A percentile compares a stretch with the other conserved stretches of the same genome.
Evolutionary conservation across 2,329 filamentous ascomycete genomes (phyloP).

Genomic region (Pseudogymnoascus sp.): DNA sequence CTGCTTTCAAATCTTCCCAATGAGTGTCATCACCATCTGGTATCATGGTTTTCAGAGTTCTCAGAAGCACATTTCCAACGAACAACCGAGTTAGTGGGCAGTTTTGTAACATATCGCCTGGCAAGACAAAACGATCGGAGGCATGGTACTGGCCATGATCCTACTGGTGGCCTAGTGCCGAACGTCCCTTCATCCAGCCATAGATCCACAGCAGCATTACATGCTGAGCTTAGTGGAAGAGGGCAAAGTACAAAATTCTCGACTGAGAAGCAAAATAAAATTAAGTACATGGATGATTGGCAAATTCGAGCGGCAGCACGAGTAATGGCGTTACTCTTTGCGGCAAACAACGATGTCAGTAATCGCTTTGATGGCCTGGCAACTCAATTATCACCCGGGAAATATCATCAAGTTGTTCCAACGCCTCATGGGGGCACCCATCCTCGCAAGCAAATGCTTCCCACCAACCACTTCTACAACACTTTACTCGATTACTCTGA

Average conservation of each 20-base stretch:
- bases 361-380: slow-evolving; percentile 27
- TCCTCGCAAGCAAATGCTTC: slow-evolving; percentile 58
- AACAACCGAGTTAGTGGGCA: slow-evolving; percentile 67
- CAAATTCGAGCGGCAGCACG: slow-evolving; percentile 75
- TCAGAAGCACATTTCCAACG: slow-evolving; percentile 60
- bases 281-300: slow-evolving; percentile 77
- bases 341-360: slow-evolving; percentile 61
- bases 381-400: slow-evolving; percentile 27
- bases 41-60: slow-evolving; percentile 70
- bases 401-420: slow-evolving; percentile 14
- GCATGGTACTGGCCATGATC: slow-evolving; percentile 50
- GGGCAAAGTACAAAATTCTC: slow-evolving; percentile 43
- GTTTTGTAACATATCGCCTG: slow-evolving; percentile 75
- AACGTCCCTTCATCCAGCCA: slow-evolving; percentile 60
- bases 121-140: slow-evolving; percentile 63
- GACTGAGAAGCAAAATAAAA: slow-evolving; percentile 46
- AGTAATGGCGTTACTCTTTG: slow-evolving; percentile 73
- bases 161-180: slow-evolving; percentile 62
- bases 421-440: slow-evolving; percentile 33
- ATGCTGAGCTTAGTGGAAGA: slow-evolving; percentile 62
- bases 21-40: slow-evolving; percentile 68
- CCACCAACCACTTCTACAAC: slow-evolving; percentile 82
- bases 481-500: slow-evolving; percentile 81
- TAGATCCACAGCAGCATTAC: slow-evolving; percentile 56
- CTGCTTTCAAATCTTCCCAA: slow-evolving; percentile 68